Percentiles rank a stretch among this genome's conserved stretches.
phyloP scores from a whole-genome alignment of 495 filamentous ascomycete species.

The Aspergillus hancockii region DNA sequence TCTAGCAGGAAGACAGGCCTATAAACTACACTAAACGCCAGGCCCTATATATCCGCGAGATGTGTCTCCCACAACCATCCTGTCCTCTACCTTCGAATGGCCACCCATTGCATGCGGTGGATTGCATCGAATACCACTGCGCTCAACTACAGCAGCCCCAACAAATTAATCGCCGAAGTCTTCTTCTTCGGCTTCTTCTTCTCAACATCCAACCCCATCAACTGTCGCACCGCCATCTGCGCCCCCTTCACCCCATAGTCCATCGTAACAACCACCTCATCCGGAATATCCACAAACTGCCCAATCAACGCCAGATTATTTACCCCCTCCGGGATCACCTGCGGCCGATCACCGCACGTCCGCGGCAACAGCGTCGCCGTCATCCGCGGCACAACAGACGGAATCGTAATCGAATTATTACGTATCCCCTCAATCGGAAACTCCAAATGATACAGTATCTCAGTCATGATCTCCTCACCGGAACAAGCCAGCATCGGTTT shows the following conservation, averaged over 20 bases:
- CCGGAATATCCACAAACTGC: slow-evolving; percentile 44
- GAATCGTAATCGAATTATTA: slow-evolving; percentile 29
- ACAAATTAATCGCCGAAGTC: slow-evolving; percentile 15
- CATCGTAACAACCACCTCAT: slow-evolving; percentile 40
- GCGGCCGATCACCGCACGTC: slow-evolving; percentile 31
- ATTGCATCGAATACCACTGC: too few relatives aligned
- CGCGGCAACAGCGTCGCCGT: slow-evolving; percentile 34
- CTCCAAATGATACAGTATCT: slow-evolving; percentile 37
- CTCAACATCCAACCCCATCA: slow-evolving; percentile 25
- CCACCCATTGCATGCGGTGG: too few relatives aligned
- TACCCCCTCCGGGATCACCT: slow-evolving; percentile 35
- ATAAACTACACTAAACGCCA: too few relatives aligned
- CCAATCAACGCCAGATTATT: slow-evolving; percentile 44
- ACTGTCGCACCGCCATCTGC: slow-evolving; percentile 38
- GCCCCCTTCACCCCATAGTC: slow-evolving; percentile 47
- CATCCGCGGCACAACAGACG: slow-evolving; percentile 35
- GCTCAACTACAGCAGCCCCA: slow-evolving; percentile 10
- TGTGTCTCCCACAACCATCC: too few relatives aligned
- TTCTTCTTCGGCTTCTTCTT: slow-evolving; percentile 16
- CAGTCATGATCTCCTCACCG: slow-evolving; percentile 41
- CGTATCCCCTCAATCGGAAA: slow-evolving; percentile 25
- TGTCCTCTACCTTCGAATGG: too few relatives aligned
- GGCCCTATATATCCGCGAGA: too few relatives aligned
- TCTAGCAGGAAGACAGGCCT: too few relatives aligned
- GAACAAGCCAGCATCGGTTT: slow-evolving; percentile 45